Conservation (phyloP, 2,329 filamentous ascomycete species). For the Coniochaeta pulveracea region DNA sequence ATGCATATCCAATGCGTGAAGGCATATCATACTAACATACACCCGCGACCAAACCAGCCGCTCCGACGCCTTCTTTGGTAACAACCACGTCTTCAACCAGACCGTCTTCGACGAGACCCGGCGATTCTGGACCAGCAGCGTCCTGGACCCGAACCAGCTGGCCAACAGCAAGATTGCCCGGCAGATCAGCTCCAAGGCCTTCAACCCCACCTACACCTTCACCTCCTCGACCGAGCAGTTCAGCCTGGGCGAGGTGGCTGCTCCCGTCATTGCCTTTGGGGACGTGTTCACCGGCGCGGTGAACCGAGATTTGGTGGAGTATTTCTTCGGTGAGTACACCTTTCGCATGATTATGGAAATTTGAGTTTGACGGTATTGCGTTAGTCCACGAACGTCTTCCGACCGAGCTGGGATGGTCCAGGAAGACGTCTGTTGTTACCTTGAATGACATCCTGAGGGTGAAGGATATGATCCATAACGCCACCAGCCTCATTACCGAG, state of each 20-base stretch:
- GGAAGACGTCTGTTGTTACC: too few relatives aligned
- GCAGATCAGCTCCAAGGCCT: slow-evolving; percentile 28
- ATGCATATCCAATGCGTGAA: background rate
- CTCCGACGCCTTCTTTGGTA: slow-evolving; percentile 25
- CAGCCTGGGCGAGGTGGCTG: slow-evolving; percentile 36
- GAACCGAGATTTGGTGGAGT: slow-evolving; percentile 26
- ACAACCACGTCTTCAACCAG: slow-evolving; percentile 39
- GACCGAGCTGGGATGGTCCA: too few relatives aligned
- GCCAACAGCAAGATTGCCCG: slow-evolving; percentile 34
- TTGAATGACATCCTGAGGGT: too few relatives aligned
- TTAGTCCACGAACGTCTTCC: too few relatives aligned
- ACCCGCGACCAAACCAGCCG: slow-evolving; percentile 5
- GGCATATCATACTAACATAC: too few relatives aligned
- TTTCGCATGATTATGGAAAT: too few relatives aligned
- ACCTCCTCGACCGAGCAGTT: slow-evolving; percentile 28
- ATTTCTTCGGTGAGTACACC: slow-evolving; percentile 28
- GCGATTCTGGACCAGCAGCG: slow-evolving; percentile 31
- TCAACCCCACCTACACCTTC: slow-evolving; percentile 37
- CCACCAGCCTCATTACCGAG: too few relatives aligned
- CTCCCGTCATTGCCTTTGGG: slow-evolving; percentile 37
- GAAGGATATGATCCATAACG: too few relatives aligned
- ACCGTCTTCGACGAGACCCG: slow-evolving; percentile 33
- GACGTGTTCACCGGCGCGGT: slow-evolving; percentile 27
- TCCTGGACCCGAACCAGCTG: slow-evolving; percentile 26
- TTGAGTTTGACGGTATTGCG: too few relatives aligned